These are phyloP conservation scores for Albugo candida DNA, from an alignment of 352 stramenopile genomes.

Conservation along the genomic window DNA sequence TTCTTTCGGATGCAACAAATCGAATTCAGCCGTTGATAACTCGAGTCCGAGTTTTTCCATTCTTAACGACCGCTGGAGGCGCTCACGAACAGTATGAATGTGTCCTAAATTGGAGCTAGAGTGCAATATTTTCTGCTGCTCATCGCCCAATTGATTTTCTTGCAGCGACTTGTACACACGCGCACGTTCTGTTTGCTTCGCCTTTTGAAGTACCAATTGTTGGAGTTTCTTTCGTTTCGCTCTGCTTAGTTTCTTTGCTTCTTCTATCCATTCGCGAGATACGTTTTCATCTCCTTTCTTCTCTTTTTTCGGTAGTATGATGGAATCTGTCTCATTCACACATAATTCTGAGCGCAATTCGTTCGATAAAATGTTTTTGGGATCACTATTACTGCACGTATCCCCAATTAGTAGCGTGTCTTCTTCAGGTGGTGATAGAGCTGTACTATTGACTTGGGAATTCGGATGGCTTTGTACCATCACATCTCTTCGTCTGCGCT, in stretches of 20 bases:
- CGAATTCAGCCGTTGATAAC: slow-evolving; percentile 25
- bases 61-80: slow-evolving; percentile 59
- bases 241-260: slow-evolving; percentile 51
- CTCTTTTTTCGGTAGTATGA: slow-evolving; percentile 32
- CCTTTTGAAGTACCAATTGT: slow-evolving; percentile 42
- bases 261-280: slow-evolving; percentile 33
- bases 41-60: slow-evolving; percentile 47
- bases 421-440: no score
- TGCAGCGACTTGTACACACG: slow-evolving; percentile 65
- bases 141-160: slow-evolving; percentile 26
- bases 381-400: no score
- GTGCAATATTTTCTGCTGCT: slow-evolving; percentile 54
- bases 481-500: no score
- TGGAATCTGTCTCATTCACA: slow-evolving; percentile 30
- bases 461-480: no score
- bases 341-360: slow-evolving; percentile 50
- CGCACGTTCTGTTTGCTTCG: slow-evolving; percentile 54
- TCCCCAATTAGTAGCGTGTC: no score
- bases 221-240: slow-evolving; percentile 71
- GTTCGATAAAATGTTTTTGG: slow-evolving; percentile 25
- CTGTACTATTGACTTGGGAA: no score
- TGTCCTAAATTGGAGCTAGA: slow-evolving; percentile 58
- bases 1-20: slow-evolving; percentile 24
- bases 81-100: slow-evolving; percentile 62
- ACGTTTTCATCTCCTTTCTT: slow-evolving; percentile 20